Percentiles rank a stretch among this genome's conserved stretches.
Conservation (phyloP, 345 rosid genomes). For the Toxicodendron radicans region DNA sequence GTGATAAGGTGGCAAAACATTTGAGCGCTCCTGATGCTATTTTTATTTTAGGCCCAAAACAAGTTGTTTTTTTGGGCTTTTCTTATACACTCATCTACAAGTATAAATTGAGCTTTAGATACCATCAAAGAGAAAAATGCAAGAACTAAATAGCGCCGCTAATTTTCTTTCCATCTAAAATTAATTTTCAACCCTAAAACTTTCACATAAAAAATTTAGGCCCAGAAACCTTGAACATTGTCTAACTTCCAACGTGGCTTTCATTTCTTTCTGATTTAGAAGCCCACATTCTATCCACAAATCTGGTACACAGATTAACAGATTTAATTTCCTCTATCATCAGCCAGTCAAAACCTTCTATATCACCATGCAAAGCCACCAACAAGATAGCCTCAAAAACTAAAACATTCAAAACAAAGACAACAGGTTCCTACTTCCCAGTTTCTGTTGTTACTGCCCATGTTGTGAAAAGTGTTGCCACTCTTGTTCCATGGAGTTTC, state of each 20-base stretch:
- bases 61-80: too few relatives aligned
- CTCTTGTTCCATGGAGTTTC: conserved; percentile 15
- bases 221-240: too few relatives aligned
- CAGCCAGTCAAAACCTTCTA: conserved; percentile 1
- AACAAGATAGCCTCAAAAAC: neutral
- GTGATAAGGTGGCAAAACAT: too few relatives aligned
- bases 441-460: neutral
- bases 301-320: neutral
- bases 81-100: too few relatives aligned
- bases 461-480: neutral
- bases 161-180: too few relatives aligned
- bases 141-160: too few relatives aligned
- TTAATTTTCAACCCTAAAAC: too few relatives aligned
- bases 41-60: too few relatives aligned
- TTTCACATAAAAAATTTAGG: too few relatives aligned
- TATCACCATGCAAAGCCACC: neutral
- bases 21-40: too few relatives aligned
- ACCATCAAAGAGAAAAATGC: too few relatives aligned
- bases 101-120: too few relatives aligned
- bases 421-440: neutral
- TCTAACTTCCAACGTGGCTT: conserved; percentile 16
- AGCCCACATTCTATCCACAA: conserved; percentile 17
- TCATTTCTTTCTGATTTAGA: neutral
- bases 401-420: neutral
- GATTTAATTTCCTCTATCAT: conserved; percentile 4